Conservation (phyloP, 2,329 filamentous ascomycete species). For the Ambrosiella beaveri region DNA sequence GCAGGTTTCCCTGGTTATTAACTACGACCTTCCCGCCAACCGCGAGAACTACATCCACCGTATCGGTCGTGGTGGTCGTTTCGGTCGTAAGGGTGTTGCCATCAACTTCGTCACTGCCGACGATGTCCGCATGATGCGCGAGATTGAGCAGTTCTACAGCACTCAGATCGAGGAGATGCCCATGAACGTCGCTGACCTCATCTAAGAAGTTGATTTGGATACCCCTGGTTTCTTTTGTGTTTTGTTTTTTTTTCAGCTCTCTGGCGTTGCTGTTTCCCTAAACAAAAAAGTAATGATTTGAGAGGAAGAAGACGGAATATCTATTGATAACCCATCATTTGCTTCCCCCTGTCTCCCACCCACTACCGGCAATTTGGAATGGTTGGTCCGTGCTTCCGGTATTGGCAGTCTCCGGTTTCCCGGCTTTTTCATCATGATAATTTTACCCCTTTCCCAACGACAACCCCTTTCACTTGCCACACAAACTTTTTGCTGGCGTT, state of each 20-base stretch:
- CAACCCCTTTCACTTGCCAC: not conserved
- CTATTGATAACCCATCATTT: not conserved
- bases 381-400: not conserved
- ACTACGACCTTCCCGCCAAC: conserved; percentile 98
- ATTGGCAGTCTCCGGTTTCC: not conserved
- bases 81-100: conserved; percentile 99
- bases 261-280: not conserved
- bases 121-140: conserved; percentile 98
- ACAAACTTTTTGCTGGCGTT: conserved; percentile 1
- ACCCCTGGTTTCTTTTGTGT: conserved; percentile 4
- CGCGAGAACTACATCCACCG: conserved; percentile 99
- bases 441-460: not conserved
- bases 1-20: conserved; percentile 98
- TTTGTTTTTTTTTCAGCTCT: conserved; percentile 7
- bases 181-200: conserved; percentile 72
- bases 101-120: conserved; percentile 99
- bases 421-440: not conserved
- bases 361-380: not conserved
- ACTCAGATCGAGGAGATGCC: conserved; percentile 99
- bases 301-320: not conserved
- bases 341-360: not conserved
- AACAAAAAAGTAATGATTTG: not conserved
- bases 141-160: conserved; percentile 99
- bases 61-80: conserved; percentile 98
- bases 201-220: conserved; percentile 30